These are phyloP conservation scores for Mimosa pudica DNA, from an alignment of 306 rosid genomes.

Conservation along the genomic window DNA sequence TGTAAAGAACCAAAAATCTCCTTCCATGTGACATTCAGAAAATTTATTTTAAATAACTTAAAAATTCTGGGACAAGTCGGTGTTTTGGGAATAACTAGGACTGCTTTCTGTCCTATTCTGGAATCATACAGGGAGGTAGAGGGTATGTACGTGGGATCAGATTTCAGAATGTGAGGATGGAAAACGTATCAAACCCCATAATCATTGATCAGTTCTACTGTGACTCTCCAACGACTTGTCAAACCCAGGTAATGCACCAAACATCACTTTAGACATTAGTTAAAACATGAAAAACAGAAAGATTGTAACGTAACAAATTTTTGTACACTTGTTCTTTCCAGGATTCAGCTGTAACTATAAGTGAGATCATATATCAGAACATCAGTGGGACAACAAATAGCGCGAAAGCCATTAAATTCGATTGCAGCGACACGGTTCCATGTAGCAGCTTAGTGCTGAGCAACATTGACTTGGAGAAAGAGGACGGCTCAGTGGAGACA, in stretches of 20 bases:
- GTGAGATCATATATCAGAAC: slow-evolving; percentile 72
- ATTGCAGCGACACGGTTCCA: slow-evolving; percentile 86
- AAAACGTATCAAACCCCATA: slow-evolving; percentile 82
- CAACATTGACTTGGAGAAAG: slow-evolving; percentile 74
- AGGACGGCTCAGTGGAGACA: slow-evolving; percentile 85
- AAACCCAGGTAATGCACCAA: slow-evolving; percentile 60
- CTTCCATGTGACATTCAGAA: slow-evolving; percentile 13
- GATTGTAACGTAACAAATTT: not conserved
- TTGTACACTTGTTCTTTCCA: slow-evolving; percentile 32
- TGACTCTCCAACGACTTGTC: slow-evolving; percentile 78
- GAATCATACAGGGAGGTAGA: slow-evolving; percentile 80
- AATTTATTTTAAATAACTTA: not conserved
- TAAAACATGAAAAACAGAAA: too few species aligned
- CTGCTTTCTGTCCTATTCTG: slow-evolving; percentile 26
- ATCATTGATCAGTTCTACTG: slow-evolving; percentile 96
- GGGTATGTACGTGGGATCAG: slow-evolving; percentile 84
- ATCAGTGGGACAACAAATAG: slow-evolving; percentile 84
- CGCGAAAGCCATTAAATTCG: slow-evolving; percentile 80
- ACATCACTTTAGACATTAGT: too few species aligned
- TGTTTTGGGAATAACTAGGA: slow-evolving; percentile 15
- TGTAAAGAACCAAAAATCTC: not conserved
- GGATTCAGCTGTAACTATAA: slow-evolving; percentile 81
- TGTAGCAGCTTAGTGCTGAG: slow-evolving; percentile 81
- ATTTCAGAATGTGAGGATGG: slow-evolving; percentile 85
- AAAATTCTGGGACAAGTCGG: slow-evolving; percentile 2